Percentiles rank a stretch among this genome's conserved stretches.
These are phyloP conservation scores for Phalaenopsis aphrodite DNA, from an alignment of 106 monocot genomes.

Conservation along the genomic window DNA sequence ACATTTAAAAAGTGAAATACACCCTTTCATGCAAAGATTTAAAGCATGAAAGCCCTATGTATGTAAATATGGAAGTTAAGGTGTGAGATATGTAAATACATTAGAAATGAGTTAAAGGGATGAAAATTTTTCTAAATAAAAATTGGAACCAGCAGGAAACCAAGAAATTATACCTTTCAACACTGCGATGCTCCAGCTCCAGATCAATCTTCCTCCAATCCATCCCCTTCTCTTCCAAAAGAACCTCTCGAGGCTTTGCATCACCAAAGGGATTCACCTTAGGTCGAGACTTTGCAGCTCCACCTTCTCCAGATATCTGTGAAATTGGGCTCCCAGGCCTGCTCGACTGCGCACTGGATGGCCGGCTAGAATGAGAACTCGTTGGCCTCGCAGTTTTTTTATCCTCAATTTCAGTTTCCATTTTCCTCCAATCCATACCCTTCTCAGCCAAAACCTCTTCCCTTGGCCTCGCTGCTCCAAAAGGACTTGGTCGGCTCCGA, in stretches of 20 bases:
- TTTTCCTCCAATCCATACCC: constrained; percentile 90
- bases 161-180: constrained; percentile 50
- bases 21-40: background rate
- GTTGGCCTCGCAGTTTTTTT: constrained; percentile 63
- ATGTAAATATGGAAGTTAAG: background rate
- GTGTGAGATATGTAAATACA: too few relatives aligned
- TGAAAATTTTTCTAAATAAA: too few relatives aligned
- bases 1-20: too few relatives aligned
- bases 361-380: constrained; percentile 81
- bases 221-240: constrained; percentile 70
- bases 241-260: constrained; percentile 83
- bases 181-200: constrained; percentile 70
- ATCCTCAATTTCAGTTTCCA: constrained; percentile 51
- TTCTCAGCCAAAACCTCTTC: constrained; percentile 85
- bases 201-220: constrained; percentile 94
- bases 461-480: constrained; percentile 78
- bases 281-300: constrained; percentile 22
- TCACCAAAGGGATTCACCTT: constrained; percentile 95
- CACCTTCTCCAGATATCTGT: constrained; percentile 25
- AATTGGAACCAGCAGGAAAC: background rate
- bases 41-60: background rate
- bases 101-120: too few relatives aligned
- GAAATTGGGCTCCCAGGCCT: constrained; percentile 57
- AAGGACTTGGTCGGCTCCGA: constrained; percentile 50
- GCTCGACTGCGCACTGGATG: constrained; percentile 79